Percentiles rank a stretch among this genome's conserved stretches.
phyloP scores from a whole-genome alignment of 2,329 filamentous ascomycete genomes.

The Elsinoe arachidis region DNA sequence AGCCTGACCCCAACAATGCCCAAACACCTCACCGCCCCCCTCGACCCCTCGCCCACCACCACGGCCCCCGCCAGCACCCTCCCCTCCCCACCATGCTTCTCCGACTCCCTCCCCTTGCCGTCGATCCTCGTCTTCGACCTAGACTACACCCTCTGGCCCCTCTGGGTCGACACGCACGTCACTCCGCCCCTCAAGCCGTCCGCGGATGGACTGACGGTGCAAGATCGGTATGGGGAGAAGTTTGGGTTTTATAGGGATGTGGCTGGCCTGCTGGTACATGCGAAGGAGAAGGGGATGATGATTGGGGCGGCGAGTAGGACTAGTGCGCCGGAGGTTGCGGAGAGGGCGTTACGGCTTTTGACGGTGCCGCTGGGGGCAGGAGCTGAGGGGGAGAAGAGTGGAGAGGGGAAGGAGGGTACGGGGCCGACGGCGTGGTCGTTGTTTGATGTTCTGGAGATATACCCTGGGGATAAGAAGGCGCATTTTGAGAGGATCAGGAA shows the following conservation, averaged over 20 bases:
- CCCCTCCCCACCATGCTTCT: constrained; percentile 48
- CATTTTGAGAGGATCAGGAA: constrained; percentile 71
- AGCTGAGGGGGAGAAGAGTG: constrained; percentile 37
- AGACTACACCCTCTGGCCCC: constrained; percentile 98
- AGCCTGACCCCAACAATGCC: neutral
- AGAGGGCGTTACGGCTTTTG: constrained; percentile 70
- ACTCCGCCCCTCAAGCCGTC: constrained; percentile 57
- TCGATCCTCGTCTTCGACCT: constrained; percentile 86
- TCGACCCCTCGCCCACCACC: neutral
- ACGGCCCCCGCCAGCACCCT: constrained; percentile 28
- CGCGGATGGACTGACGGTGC: constrained; percentile 38
- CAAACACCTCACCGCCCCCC: neutral
- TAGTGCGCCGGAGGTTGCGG: constrained; percentile 65
- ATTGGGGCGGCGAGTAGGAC: constrained; percentile 77
- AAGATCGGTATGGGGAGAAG: constrained; percentile 41
- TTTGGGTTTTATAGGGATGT: constrained; percentile 42
- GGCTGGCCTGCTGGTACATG: constrained; percentile 32
- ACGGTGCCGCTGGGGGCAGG: constrained; percentile 44
- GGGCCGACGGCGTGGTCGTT: constrained; percentile 36
- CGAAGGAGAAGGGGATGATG: constrained; percentile 45
- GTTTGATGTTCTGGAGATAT: constrained; percentile 53
- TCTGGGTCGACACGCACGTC: constrained; percentile 95
- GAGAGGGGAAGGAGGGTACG: constrained; percentile 2
- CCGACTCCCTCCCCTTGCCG: constrained; percentile 62
- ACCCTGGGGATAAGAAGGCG: constrained; percentile 70